Conservation (phyloP, 2,329 filamentous ascomycete species). For the Colletotrichum gigasporum region DNA sequence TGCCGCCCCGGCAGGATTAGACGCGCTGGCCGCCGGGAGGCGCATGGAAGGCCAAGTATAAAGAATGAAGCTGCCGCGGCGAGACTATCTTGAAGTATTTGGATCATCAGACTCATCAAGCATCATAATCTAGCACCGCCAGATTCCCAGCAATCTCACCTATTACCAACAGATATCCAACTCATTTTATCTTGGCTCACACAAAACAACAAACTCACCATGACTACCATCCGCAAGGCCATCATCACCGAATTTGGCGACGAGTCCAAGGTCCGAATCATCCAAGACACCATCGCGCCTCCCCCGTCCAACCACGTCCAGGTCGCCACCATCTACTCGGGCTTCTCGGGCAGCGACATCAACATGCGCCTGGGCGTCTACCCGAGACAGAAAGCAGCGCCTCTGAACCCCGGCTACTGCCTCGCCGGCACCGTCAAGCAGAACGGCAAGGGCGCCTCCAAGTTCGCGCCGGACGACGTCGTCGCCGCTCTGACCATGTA, state of each 20-base stretch:
- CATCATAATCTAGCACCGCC: no score
- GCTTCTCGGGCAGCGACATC: conserved; percentile 58
- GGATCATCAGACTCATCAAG: not conserved
- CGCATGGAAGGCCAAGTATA: no score
- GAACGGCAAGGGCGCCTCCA: conserved; percentile 45
- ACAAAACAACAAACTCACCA: not conserved
- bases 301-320: conserved; percentile 56
- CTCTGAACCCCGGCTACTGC: conserved; percentile 59
- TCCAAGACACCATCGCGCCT: conserved; percentile 45
- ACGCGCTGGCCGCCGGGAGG: no score
- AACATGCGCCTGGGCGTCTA: conserved; percentile 60
- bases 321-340: conserved; percentile 55
- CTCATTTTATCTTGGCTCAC: not conserved
- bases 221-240: conserved; percentile 51
- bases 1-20: no score
- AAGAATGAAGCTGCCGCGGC: no score
- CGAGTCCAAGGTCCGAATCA: conserved; percentile 44
- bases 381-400: conserved; percentile 53
- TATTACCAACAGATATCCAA: not conserved
- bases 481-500: conserved; percentile 50
- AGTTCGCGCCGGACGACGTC: conserved; percentile 43
- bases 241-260: conserved; percentile 54
- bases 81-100: no score
- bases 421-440: conserved; percentile 52
- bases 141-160: not conserved